A percentile compares a stretch with the other conserved stretches of the same genome.
phyloP scores from a whole-genome alignment of 352 stramenopile genomes.

The Phytophthora kernoviae region DNA sequence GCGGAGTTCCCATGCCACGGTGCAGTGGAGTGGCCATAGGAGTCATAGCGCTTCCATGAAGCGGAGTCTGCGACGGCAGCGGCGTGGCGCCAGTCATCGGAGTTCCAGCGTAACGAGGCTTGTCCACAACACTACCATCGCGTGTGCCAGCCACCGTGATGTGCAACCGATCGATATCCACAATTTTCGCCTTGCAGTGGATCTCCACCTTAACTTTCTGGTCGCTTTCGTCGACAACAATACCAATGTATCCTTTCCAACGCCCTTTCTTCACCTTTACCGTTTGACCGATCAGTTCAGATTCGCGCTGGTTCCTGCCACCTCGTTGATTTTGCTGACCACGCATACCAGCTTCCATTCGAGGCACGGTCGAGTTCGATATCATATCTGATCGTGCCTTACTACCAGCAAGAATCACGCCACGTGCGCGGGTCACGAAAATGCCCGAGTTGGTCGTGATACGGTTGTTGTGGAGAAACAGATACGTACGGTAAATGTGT shows the following conservation, averaged over 20 bases:
- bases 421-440: constrained; percentile 84
- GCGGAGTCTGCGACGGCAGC: constrained; percentile 81
- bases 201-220: constrained; percentile 93
- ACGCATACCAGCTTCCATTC: constrained; percentile 57
- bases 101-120: constrained; percentile 70
- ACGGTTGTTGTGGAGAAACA: constrained; percentile 92
- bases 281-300: constrained; percentile 86
- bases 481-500: constrained; percentile 89
- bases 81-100: constrained; percentile 81
- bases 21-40: constrained; percentile 89
- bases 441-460: constrained; percentile 90
- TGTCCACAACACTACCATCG: constrained; percentile 77
- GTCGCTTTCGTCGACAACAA: constrained; percentile 89
- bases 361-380: constrained; percentile 78
- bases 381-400: constrained; percentile 89
- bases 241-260: constrained; percentile 93
- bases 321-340: constrained; percentile 46
- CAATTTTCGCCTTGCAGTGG: constrained; percentile 88
- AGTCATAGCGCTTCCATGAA: constrained; percentile 85
- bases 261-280: constrained; percentile 92
- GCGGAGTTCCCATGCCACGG: constrained; percentile 76
- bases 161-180: constrained; percentile 85
- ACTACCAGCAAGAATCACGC: constrained; percentile 84
- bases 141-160: constrained; percentile 79
- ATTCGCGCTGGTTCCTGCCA: constrained; percentile 68